Evolutionary conservation across 1,284 basidiomycete genomes (phyloP).

Genomic region (Exobasidium rhododendri): DNA sequence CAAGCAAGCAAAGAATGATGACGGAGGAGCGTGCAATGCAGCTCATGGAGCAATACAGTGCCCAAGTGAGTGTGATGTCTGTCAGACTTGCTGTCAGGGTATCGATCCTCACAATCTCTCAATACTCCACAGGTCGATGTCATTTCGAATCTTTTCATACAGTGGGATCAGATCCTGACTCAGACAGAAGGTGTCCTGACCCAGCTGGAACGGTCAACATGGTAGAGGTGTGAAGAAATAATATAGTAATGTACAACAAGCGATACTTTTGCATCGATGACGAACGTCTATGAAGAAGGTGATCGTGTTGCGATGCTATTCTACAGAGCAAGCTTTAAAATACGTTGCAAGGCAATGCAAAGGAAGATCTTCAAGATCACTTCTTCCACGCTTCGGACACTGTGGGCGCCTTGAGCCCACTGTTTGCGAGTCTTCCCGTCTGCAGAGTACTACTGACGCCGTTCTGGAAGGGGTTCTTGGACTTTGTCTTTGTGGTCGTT

Average conservation of each 20-base stretch:
- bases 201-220: neutral
- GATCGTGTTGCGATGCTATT: too few relatives aligned
- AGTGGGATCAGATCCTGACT: constrained; percentile 8
- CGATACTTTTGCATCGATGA: too few relatives aligned
- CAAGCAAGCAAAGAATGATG: neutral
- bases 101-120: too few relatives aligned
- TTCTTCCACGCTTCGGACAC: too few relatives aligned
- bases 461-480: neutral
- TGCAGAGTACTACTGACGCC: too few relatives aligned
- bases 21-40: neutral
- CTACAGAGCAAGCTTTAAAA: too few relatives aligned
- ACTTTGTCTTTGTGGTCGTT: neutral
- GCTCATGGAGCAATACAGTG: constrained; percentile 2
- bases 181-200: neutral
- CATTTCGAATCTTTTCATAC: constrained; percentile 9
- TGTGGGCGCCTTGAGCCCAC: too few relatives aligned
- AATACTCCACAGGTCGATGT: constrained; percentile 5
- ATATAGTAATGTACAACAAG: neutral
- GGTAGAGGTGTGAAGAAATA: neutral
- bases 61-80: neutral
- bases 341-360: neutral
- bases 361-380: neutral
- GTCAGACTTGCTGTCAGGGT: too few relatives aligned
- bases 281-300: too few relatives aligned
- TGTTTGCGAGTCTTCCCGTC: too few relatives aligned